Evolutionary conservation across 2,329 filamentous ascomycete species (phyloP), one percentile per base, ranked within the genome.

Genomic region (Aureobasidium pullulans): DNA sequence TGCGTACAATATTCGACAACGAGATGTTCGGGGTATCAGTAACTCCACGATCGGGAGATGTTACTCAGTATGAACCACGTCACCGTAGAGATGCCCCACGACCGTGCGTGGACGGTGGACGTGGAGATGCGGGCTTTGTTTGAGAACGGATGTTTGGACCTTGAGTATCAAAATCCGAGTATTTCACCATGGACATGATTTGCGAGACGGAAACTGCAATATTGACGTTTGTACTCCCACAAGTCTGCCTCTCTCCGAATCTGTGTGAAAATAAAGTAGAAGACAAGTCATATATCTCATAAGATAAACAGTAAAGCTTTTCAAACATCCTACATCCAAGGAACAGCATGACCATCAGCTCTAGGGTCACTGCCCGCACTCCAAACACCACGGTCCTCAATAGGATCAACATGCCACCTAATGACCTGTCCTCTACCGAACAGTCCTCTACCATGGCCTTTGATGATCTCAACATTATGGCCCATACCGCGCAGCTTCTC

Each of bases 371-470:
- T 96, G 0, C 91, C 93, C 0, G 85, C 93, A 59, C 89, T 95
- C 83, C 89, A 97, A 1, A 97, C 81, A 6, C 83, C 78, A 32
- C 81, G 79, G 3, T 84, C 84, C 44, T 94, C 89, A 6, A 70
- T 62, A 40, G 47, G 46, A 64, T 96, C 91, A 29, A 87, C 77
- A 70, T 88, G 86, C 70, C 84, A 84, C 60, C 90, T 78, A 62
- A 96, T 94, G 50, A 96, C 81, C 78, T 97, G 92, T 0, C 93
- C 93, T 3, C 90, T 79, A 0, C 92, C 92, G 76, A 96, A 96
- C 75, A 88, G 76, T 1, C 80, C 79, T 62, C 92, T 81, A 37
- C 75, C 74, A 72, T 81, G 81, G 0, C 84, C 90, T n/a, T 66
- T 79, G 2, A 95, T 75, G 23, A 93, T 79, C 66, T 83, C 70